Evolutionary conservation across 2,329 filamentous ascomycete genomes (phyloP).

Genomic region (Zasmidium citrigriseum): DNA sequence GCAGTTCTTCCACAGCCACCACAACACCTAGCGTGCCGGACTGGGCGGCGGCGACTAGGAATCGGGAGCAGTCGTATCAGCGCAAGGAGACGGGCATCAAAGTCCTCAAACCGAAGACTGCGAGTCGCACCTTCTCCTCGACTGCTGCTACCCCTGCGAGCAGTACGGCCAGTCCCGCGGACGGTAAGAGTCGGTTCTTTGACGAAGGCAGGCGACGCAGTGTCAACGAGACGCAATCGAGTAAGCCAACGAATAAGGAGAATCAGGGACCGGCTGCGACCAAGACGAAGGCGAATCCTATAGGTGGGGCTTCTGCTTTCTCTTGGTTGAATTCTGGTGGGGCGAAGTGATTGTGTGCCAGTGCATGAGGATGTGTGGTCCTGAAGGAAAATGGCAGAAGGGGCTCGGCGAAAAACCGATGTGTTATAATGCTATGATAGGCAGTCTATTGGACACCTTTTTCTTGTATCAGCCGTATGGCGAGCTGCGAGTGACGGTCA

Average conservation of each 20-base stretch:
- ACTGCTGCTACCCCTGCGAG: constrained; percentile 29
- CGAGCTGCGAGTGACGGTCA: too few species aligned
- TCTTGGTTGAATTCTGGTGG: constrained; percentile 66
- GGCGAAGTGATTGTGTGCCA: constrained; percentile 10
- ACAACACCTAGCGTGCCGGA: constrained; percentile 42
- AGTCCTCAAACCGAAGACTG: constrained; percentile 77
- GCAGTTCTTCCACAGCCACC: constrained; percentile 27
- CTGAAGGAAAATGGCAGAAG: background rate
- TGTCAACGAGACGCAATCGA: constrained; percentile 14
- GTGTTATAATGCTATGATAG: too few species aligned
- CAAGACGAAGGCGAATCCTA: constrained; percentile 66
- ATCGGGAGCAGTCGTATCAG: constrained; percentile 66
- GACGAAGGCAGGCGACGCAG: constrained; percentile 46
- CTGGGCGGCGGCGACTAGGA: constrained; percentile 56
- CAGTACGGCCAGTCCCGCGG: constrained; percentile 23
- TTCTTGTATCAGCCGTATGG: too few species aligned
- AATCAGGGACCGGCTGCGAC: constrained; percentile 29
- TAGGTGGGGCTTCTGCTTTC: constrained; percentile 91
- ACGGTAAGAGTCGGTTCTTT: constrained; percentile 49
- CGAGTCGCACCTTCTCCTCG: constrained; percentile 52
- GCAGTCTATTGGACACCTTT: too few species aligned
- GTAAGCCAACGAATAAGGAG: constrained; percentile 33
- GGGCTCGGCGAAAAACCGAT: too few species aligned
- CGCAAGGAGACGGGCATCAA: constrained; percentile 79
- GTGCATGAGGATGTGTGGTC: background rate